A percentile compares a stretch with the other conserved stretches of the same genome.
Evolutionary conservation across 768 basidiomycete species (phyloP).

Genomic region (Russula ochroleuca): DNA sequence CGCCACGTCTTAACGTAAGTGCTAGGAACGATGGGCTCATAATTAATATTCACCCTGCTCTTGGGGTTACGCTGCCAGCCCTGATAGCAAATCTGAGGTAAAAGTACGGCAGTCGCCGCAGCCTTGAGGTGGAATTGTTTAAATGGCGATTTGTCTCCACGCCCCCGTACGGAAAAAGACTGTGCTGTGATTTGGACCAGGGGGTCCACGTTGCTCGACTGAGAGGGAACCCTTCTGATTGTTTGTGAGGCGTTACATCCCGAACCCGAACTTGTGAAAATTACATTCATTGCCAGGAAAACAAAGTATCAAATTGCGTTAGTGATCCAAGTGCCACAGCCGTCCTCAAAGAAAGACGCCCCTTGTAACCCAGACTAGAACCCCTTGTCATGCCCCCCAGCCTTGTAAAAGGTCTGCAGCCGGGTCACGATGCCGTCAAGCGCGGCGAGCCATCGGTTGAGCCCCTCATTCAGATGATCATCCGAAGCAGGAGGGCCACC

Average conservation of each 20-base stretch:
- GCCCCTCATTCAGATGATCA: constrained; percentile 44
- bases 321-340: constrained; percentile 10
- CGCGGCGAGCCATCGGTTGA: constrained; percentile 51
- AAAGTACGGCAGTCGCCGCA: constrained; percentile 21
- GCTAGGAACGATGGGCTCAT: constrained; percentile 20
- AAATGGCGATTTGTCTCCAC: not conserved
- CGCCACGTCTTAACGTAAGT: constrained; percentile 22
- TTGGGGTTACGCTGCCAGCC: not conserved
- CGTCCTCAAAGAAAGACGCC: constrained; percentile 1
- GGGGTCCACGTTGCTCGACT: not conserved
- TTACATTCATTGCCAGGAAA: constrained; percentile 11
- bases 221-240: not conserved
- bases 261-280: constrained; percentile 10
- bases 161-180: not conserved
- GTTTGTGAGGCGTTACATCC: constrained; percentile 4
- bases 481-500: constrained; percentile 38
- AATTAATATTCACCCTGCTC: constrained; percentile 11
- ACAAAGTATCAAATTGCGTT: constrained; percentile 14
- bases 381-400: constrained; percentile 42
- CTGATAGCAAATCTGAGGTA: constrained; percentile 22
- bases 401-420: constrained; percentile 45
- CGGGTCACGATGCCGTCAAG: constrained; percentile 46
- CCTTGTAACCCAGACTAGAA: constrained; percentile 33
- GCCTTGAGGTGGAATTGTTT: not conserved
- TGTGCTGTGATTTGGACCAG: not conserved